Base-by-base conservation (phyloP, 2,329 filamentous ascomycete species). In the Clarireedia hainanense region DNA sequence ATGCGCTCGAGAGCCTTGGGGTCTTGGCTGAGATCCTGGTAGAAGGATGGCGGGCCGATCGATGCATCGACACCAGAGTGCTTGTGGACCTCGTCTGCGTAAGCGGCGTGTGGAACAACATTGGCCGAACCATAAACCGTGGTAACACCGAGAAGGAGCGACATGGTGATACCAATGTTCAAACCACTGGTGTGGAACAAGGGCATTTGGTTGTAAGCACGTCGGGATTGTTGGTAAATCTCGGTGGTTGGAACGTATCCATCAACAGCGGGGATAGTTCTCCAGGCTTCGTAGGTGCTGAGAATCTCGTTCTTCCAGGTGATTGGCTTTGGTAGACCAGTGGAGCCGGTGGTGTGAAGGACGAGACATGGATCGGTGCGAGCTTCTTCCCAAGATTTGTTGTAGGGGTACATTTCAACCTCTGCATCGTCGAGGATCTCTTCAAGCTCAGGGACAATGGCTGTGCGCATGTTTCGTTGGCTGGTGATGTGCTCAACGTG, bases 161-260 rank as follows among this genome's bases (percentile, higher is more conserved):
- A 59, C 57, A 57, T 54, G 20, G 55, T 63, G 30, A 65, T 59
- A 20, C 58, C 62, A 12, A 60, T 57, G 23, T 64, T 64, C 39
- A 63, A 49, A 23, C 62, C 63, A 50, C 61, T 61, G 9, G 59
- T 60, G 43, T 64, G 58, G 51, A 60, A 61, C 23, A 64, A 48
- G 4, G 61, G 61, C 60, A 64, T 60, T 2, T 58, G 61, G 2
- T 58, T 63, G 51, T 64, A 55, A 36, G 59, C 56, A 47, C 61
- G 57, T 20, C 54, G 48, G 20, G 55, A 50, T 57, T 57, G 47
- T 49, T 59, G 55, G 47, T 57, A 59, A 42, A 59, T 78, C 95
- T 96, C 64, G 94, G 74, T 5, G 89, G 88, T 65, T 95, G 89
- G 23, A 89, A 89, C 24, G 96, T 80, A 71, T 12, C 50, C 47